These are phyloP conservation scores for Colletotrichum truncatum DNA, from an alignment of 2,329 filamentous ascomycete genomes.

Conservation along the genomic window DNA sequence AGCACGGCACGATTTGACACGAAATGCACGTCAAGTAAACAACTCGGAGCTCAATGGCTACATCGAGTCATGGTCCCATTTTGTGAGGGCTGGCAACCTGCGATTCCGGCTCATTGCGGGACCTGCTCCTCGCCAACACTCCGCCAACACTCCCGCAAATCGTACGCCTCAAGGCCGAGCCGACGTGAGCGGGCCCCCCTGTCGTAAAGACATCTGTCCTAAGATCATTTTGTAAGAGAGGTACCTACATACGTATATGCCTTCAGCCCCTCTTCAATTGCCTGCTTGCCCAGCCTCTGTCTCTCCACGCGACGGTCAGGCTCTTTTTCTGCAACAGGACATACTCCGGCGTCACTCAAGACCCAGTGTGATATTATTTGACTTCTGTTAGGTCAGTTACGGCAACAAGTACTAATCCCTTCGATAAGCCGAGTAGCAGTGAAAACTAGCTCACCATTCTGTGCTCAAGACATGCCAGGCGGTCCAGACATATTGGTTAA, in stretches of 20 bases:
- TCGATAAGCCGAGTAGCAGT: background rate
- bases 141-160: conserved; percentile 6
- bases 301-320: conserved; percentile 5
- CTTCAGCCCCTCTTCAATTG: conserved; percentile 11
- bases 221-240: background rate
- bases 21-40: conserved; percentile 12
- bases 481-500: too few species aligned
- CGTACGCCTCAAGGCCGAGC: conserved; percentile 24
- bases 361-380: background rate
- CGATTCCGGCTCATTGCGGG: conserved; percentile 12
- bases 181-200: conserved; percentile 11
- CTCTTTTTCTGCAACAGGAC: conserved; percentile 7
- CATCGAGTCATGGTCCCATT: conserved; percentile 19
- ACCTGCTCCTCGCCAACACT: background rate
- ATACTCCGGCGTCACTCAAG: background rate
- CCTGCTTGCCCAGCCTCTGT: conserved; percentile 16
- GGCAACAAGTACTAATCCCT: background rate
- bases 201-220: conserved; percentile 5
- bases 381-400: background rate
- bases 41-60: conserved; percentile 15
- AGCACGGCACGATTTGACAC: conserved; percentile 12
- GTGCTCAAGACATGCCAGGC: background rate
- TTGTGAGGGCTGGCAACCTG: background rate
- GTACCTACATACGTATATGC: conserved; percentile 2
- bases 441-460: too few species aligned